These are phyloP conservation scores for Monilinia laxa DNA, from an alignment of 2,329 filamentous ascomycete genomes.

Conservation along the genomic window DNA sequence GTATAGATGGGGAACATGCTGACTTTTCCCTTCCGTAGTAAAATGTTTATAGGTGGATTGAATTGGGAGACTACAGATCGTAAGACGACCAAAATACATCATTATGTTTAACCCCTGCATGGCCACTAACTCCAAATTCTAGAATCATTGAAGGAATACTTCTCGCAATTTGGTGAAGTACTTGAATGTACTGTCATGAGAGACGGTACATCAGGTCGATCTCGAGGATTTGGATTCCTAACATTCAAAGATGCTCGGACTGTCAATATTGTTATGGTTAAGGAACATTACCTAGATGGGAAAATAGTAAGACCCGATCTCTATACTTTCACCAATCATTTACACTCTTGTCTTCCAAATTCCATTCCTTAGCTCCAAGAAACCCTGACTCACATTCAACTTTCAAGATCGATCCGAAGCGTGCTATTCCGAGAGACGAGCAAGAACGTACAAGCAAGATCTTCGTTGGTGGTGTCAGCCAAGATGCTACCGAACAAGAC, in stretches of 20 bases:
- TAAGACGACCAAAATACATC: conserved; percentile 47
- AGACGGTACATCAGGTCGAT: conserved; percentile 88
- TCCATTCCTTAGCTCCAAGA: conserved; percentile 34
- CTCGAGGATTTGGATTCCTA: conserved; percentile 93
- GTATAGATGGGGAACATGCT: conserved; percentile 28
- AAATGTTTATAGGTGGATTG: conserved; percentile 99
- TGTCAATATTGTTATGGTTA: conserved; percentile 99
- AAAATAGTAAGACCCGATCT: conserved; percentile 76
- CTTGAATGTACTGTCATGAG: conserved; percentile 99
- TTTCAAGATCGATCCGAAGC: conserved; percentile 84
- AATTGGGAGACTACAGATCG: conserved; percentile 99
- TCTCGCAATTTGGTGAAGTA: conserved; percentile 96
- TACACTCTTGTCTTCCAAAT: conserved; percentile 26
- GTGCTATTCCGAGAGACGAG: conserved; percentile 94
- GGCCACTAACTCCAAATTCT: conserved; percentile 23
- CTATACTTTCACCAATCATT: conserved; percentile 28
- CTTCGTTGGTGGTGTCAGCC: conserved; percentile 95
- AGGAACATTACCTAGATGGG: conserved; percentile 95
- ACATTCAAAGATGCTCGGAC: conserved; percentile 98
- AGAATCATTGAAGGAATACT: conserved; percentile 98
- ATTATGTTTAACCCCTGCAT: conserved; percentile 4
- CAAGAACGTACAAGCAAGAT: conserved; percentile 99
- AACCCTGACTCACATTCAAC: conserved; percentile 30
- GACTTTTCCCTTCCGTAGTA: conserved; percentile 56
- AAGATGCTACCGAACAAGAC: conserved; percentile 93